A percentile compares a stretch with the other conserved stretches of the same genome.
Conservation (phyloP, 768 basidiomycete species). For the Heimioporus sp. region DNA sequence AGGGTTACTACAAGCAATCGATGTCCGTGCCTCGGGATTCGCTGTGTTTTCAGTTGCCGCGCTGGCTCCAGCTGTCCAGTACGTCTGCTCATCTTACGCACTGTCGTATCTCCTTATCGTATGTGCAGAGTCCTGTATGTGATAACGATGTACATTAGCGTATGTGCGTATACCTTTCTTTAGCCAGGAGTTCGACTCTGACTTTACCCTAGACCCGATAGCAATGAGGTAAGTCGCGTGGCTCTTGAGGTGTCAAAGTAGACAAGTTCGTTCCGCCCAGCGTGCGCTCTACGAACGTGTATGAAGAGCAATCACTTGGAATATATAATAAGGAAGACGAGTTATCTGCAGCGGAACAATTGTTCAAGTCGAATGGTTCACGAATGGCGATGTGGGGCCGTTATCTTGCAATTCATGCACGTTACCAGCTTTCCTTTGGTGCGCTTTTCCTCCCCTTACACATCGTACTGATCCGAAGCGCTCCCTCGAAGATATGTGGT, state of each 20-base stretch:
- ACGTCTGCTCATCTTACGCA: conserved; percentile 25
- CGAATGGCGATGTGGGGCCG: conserved; percentile 69
- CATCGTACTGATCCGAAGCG: neutral
- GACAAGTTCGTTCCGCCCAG: conserved; percentile 32
- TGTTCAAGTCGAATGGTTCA: conserved; percentile 42
- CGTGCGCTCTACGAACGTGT: conserved; percentile 90
- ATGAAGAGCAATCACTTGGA: conserved; percentile 91
- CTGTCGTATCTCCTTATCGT: neutral
- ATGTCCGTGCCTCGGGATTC: conserved; percentile 89
- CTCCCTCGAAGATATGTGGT: conserved; percentile 87
- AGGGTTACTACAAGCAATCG: conserved; percentile 75
- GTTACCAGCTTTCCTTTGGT: conserved; percentile 91
- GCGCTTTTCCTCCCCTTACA: conserved; percentile 16
- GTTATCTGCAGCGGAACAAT: conserved; percentile 43
- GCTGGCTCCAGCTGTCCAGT: conserved; percentile 91
- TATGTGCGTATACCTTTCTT: conserved; percentile 51
- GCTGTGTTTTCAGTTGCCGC: conserved; percentile 64
- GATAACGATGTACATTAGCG: conserved; percentile 91
- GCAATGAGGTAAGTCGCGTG: conserved; percentile 61
- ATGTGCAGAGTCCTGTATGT: conserved; percentile 71
- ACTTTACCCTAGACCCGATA: conserved; percentile 57
- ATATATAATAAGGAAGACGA: conserved; percentile 58
- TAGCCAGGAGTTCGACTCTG: neutral
- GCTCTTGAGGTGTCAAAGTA: neutral
- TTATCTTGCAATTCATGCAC: conserved; percentile 78